Conservation (phyloP, 768 basidiomycete genomes). For the Suillus lakei region DNA sequence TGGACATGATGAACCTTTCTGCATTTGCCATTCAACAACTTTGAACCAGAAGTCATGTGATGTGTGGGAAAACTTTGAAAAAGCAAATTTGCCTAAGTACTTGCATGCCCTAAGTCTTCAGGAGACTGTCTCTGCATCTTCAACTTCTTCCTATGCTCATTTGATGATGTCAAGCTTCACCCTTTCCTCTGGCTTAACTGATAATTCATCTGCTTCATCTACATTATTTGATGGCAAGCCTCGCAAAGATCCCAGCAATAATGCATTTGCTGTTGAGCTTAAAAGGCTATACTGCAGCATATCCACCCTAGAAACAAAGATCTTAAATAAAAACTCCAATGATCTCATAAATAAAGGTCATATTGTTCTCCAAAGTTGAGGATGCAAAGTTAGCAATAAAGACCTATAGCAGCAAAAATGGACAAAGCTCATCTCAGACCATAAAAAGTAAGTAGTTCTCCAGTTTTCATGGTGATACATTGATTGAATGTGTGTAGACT, state of each 20-base stretch:
- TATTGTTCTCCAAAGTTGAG: conserved; percentile 38
- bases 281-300: conserved; percentile 87
- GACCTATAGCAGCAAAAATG: conserved; percentile 80
- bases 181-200: conserved; percentile 74
- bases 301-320: conserved; percentile 75
- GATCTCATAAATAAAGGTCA: conserved; percentile 51
- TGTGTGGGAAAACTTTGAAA: no score
- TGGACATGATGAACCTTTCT: no score
- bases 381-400: conserved; percentile 44
- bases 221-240: conserved; percentile 65
- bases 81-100: no score
- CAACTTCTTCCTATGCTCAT: conserved; percentile 74
- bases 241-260: conserved; percentile 60
- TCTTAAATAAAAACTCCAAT: conserved; percentile 64
- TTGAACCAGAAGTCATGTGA: no score
- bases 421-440: conserved; percentile 70
- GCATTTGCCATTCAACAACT: no score
- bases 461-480: conserved; percentile 8
- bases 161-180: conserved; percentile 72
- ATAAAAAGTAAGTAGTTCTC: conserved; percentile 74
- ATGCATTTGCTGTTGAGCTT: conserved; percentile 73
- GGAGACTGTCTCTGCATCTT: conserved; percentile 77
- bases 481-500: conserved; percentile 55
- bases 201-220: conserved; percentile 74
- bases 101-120: conserved; percentile 66